Evolutionary conservation across 495 filamentous ascomycete species (phyloP).

Genomic region (Durotheca rogersii): DNA sequence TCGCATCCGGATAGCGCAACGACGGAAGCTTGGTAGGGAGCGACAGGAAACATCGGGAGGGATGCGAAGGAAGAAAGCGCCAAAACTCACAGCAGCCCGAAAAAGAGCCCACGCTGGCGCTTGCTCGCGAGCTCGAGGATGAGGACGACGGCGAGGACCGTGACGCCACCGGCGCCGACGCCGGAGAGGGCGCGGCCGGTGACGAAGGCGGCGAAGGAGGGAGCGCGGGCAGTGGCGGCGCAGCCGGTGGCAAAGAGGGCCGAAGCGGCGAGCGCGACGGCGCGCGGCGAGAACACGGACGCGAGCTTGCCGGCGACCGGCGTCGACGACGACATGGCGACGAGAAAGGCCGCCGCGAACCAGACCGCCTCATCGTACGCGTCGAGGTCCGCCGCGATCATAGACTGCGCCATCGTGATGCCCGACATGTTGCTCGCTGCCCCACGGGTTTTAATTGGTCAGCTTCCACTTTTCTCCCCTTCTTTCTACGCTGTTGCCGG

Average conservation of each 20-base stretch:
- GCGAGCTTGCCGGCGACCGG: slow-evolving; percentile 67
- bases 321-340: slow-evolving; percentile 65
- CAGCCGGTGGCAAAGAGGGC: slow-evolving; percentile 60
- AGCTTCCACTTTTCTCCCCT: too few relatives aligned
- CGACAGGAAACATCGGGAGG: too few relatives aligned
- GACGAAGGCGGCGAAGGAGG: slow-evolving; percentile 59
- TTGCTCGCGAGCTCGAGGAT: slow-evolving; percentile 66
- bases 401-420: slow-evolving; percentile 70
- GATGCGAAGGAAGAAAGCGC: too few relatives aligned
- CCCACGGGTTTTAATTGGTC: too few relatives aligned
- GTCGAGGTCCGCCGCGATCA: slow-evolving; percentile 69
- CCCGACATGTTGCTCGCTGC: slow-evolving; percentile 74
- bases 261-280: slow-evolving; percentile 58
- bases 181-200: slow-evolving; percentile 65
- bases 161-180: slow-evolving; percentile 63
- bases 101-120: slow-evolving; percentile 64
- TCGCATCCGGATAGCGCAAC: too few relatives aligned
- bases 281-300: slow-evolving; percentile 65
- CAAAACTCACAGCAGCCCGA: slow-evolving; percentile 61
- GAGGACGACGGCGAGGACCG: slow-evolving; percentile 67
- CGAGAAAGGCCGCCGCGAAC: slow-evolving; percentile 74
- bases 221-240: slow-evolving; percentile 60
- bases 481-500: too few relatives aligned
- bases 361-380: slow-evolving; percentile 69
- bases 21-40: too few relatives aligned